Conservation (phyloP, 495 filamentous ascomycete species). For the Penicillium lagena region DNA sequence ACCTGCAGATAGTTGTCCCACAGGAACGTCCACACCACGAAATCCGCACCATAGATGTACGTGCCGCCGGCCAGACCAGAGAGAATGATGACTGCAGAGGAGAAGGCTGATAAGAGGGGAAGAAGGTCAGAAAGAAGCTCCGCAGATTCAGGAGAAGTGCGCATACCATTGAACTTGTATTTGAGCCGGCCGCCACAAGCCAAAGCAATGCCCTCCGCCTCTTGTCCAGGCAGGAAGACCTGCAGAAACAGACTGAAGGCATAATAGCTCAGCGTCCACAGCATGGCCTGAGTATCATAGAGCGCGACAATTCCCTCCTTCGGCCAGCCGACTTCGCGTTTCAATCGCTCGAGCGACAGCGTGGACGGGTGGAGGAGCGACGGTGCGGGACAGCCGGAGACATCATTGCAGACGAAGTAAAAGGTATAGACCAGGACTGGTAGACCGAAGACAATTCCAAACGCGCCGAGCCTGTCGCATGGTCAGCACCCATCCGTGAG, state of each 20-base stretch:
- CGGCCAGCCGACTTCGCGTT: slow-evolving; percentile 75
- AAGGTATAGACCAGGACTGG: slow-evolving; percentile 69
- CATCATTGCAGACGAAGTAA: slow-evolving; percentile 84
- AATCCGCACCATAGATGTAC: slow-evolving; percentile 68
- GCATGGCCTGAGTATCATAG: slow-evolving; percentile 50
- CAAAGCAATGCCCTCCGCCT: slow-evolving; percentile 63
- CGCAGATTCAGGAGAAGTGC: background rate
- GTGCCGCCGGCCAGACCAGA: slow-evolving; percentile 65
- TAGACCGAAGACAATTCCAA: slow-evolving; percentile 67
- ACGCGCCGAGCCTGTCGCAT: slow-evolving; percentile 60
- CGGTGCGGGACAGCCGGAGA: slow-evolving; percentile 84
- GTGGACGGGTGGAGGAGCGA: slow-evolving; percentile 72
- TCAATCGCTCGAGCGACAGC: slow-evolving; percentile 63
- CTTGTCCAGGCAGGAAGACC: slow-evolving; percentile 69
- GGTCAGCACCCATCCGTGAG: slow-evolving; percentile 12
- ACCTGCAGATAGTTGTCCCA: slow-evolving; percentile 85
- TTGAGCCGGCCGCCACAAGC: slow-evolving; percentile 66
- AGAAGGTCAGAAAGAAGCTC: background rate
- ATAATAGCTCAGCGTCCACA: slow-evolving; percentile 72
- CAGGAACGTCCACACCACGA: slow-evolving; percentile 86
- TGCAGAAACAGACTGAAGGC: slow-evolving; percentile 68
- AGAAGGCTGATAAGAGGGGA: slow-evolving; percentile 52
- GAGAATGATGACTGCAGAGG: slow-evolving; percentile 64
- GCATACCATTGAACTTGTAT: slow-evolving; percentile 83
- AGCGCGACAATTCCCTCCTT: slow-evolving; percentile 57